Percentiles rank a stretch among this genome's conserved stretches.
Evolutionary conservation across 148 eudicot genomes (phyloP).

Genomic region (Vaccinium darrowii): DNA sequence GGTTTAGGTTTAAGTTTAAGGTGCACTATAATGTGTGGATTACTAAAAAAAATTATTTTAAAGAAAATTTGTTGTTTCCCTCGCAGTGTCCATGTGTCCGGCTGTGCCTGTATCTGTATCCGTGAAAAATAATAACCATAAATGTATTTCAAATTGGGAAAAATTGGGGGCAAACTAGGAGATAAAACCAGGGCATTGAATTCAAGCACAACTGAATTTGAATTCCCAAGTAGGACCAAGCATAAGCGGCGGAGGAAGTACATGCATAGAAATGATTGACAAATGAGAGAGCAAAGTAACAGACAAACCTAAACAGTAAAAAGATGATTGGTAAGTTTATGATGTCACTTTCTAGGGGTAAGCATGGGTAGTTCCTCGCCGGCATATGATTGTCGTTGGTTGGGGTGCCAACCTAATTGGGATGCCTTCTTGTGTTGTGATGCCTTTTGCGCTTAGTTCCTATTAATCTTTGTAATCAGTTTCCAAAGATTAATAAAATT

Average conservation of each 20-base stretch:
- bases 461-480: no score
- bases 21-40: no score
- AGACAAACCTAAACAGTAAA: not conserved
- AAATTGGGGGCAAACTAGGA: not conserved
- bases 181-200: not conserved
- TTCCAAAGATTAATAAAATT: no score
- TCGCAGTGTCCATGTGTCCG: no score
- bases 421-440: no score
- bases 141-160: not conserved
- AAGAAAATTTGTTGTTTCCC: no score
- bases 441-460: no score
- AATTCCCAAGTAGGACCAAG: not conserved
- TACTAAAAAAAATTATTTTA: no score
- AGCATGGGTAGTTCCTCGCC: not conserved
- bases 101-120: no score
- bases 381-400: no score
- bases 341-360: not conserved
- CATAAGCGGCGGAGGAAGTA: not conserved
- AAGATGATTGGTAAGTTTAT: not conserved
- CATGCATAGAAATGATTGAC: not conserved
- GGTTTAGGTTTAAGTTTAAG: no score
- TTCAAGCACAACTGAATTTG: not conserved
- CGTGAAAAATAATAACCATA: not conserved
- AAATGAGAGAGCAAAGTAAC: not conserved
- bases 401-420: no score